Conservation (phyloP, 345 rosid genomes). For the Eucalyptus cloeziana region DNA sequence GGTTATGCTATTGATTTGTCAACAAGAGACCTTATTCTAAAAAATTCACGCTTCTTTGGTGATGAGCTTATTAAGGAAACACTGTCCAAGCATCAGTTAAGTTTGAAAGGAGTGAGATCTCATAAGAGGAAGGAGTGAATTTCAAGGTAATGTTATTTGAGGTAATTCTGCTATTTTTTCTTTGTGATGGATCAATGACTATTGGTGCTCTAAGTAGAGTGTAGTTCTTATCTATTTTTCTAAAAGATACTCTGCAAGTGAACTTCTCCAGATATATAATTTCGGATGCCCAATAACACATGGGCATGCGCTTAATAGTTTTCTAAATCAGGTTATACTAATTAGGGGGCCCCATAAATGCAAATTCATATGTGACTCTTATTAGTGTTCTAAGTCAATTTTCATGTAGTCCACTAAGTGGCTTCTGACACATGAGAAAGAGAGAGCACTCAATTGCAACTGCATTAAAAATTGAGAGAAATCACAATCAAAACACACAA, state of each 20-base stretch:
- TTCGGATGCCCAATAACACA: not conserved
- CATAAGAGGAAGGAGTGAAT: not conserved
- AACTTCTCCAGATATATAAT: not conserved
- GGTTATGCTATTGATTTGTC: slow-evolving; percentile 63
- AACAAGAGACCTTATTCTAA: slow-evolving; percentile 64
- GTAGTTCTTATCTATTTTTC: not conserved
- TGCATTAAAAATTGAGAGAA: not conserved
- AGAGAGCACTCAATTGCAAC: not conserved
- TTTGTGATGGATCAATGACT: not conserved
- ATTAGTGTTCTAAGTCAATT: not conserved
- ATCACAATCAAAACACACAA: too few species aligned
- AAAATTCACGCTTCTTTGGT: slow-evolving; percentile 65
- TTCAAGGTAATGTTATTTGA: not conserved
- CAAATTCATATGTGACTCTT: not conserved
- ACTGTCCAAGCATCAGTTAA: slow-evolving; percentile 34
- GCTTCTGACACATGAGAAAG: not conserved
- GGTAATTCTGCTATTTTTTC: not conserved
- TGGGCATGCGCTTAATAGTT: not conserved
- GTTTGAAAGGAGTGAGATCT: slow-evolving; percentile 27
- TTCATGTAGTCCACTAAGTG: not conserved
- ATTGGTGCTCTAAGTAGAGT: not conserved
- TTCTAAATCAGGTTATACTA: not conserved
- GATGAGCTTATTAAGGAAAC: slow-evolving; percentile 51
- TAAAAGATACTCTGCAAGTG: not conserved
- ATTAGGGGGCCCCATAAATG: not conserved